Conservation (phyloP, 177 flowering plant genomes). For the Vitis hybrid region DNA sequence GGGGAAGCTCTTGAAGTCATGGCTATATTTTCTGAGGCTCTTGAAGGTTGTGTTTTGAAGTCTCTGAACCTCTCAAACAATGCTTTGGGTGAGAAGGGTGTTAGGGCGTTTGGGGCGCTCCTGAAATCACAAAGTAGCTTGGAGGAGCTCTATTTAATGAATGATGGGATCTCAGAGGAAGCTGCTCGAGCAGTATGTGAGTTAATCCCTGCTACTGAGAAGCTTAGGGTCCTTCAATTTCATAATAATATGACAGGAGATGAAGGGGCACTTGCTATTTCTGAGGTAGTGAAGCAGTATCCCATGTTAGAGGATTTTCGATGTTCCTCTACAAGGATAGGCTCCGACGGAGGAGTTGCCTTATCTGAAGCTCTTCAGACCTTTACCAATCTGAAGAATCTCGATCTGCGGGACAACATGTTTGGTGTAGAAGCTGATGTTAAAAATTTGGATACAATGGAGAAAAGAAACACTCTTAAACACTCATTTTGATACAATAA, state of each 20-base stretch:
- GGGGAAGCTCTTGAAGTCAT: constrained; percentile 88
- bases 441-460: too few relatives aligned
- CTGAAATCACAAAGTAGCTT: constrained; percentile 66
- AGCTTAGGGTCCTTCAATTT: constrained; percentile 75
- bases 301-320: constrained; percentile 78
- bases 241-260: constrained; percentile 97
- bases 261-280: constrained; percentile 79
- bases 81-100: constrained; percentile 94
- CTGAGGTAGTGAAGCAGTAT: constrained; percentile 68
- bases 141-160: constrained; percentile 89
- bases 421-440: constrained; percentile 79
- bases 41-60: constrained; percentile 67
- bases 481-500: too few relatives aligned
- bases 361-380: constrained; percentile 60
- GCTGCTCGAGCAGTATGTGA: constrained; percentile 87
- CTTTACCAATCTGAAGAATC: constrained; percentile 59
- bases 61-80: constrained; percentile 76
- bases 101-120: constrained; percentile 78
- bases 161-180: constrained; percentile 87
- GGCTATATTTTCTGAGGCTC: constrained; percentile 61
- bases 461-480: too few relatives aligned
- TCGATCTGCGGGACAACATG: constrained; percentile 88
- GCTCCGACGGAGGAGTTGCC: constrained; percentile 74
- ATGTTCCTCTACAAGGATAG: constrained; percentile 97
- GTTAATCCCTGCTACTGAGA: constrained; percentile 76